These are phyloP conservation scores for Pseudopithomyces maydicus DNA, from an alignment of 2,329 filamentous ascomycete genomes.

Conservation along the genomic window DNA sequence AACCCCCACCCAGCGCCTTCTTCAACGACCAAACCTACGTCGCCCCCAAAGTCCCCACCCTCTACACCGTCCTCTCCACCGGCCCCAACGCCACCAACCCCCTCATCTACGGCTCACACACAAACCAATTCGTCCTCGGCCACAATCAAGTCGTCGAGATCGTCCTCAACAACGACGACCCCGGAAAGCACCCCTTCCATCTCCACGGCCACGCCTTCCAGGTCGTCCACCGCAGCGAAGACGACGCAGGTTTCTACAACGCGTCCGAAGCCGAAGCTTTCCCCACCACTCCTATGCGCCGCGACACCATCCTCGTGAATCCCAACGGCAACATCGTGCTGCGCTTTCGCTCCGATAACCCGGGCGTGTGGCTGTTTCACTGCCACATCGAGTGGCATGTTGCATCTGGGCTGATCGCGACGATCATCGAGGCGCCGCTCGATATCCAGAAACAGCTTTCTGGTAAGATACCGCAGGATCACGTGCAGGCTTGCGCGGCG, in stretches of 20 bases:
- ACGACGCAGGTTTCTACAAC: constrained; percentile 55
- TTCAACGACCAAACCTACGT: constrained; percentile 79
- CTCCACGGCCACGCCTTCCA: constrained; percentile 63
- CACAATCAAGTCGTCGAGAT: constrained; percentile 73
- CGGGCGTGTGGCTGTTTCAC: constrained; percentile 42
- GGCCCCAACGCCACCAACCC: constrained; percentile 53
- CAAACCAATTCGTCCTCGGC: constrained; percentile 66
- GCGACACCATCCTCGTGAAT: constrained; percentile 60
- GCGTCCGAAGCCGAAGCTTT: constrained; percentile 38
- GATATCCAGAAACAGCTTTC: constrained; percentile 62
- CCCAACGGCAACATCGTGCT: constrained; percentile 62
- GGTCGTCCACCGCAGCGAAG: constrained; percentile 37
- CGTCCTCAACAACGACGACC: constrained; percentile 77
- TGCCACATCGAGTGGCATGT: constrained; percentile 48
- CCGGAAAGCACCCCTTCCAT: constrained; percentile 70
- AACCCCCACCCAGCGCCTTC: constrained; percentile 46
- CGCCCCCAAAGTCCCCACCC: constrained; percentile 74
- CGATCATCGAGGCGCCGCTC: constrained; percentile 57
- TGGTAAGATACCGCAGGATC: constrained; percentile 65
- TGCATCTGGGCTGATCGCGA: constrained; percentile 56
- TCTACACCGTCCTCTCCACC: constrained; percentile 75
- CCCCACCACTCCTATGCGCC: constrained; percentile 49
- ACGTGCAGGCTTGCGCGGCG: constrained; percentile 64
- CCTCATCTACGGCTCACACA: constrained; percentile 57
- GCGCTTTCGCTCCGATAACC: constrained; percentile 60